Base-by-base conservation (phyloP, 768 basidiomycete genomes). In the Suillus bovinus region DNA sequence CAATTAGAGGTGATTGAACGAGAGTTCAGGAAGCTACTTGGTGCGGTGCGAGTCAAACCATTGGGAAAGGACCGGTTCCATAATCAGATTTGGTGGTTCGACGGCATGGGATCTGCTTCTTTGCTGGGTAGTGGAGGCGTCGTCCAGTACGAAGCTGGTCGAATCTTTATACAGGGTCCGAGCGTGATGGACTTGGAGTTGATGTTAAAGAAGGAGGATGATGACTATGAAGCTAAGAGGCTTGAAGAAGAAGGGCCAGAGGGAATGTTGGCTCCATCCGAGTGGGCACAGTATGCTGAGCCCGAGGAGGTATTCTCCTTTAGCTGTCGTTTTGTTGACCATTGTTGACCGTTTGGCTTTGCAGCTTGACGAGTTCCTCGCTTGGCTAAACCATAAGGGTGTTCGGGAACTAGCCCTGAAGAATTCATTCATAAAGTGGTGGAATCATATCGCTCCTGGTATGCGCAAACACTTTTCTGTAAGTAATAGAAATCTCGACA, bases 61-160 rank as follows among this genome's bases (percentile, higher is more conserved):
- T 70, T 99, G 56, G 97, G 97, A 14, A 84, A 85, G 65, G 97
- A 99, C 72, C 84, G 97, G 59, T 99, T 98, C 76, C 91, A 92
- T 70, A 96, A 97, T 72, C 87, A 92, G 36, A 81, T 97, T 63
- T 99, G 96, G 96, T 99, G 96, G 96, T 93, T 98, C 72, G 96
- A 99, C 75, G 96, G 96, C 11, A 85, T 95, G 82, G 96, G 96
- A 8, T 87, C 89, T 5, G 89, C 88, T 53, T 87, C 89, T 50
- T 76, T 96, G 58, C 80, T 94, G 61, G 89, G 88, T 46, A 87
- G 86, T 65, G 91, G 91, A 17, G 91, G 91, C 4, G 84, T 87
- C 34, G 84, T 89, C 34, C 83, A 89, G 72, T 96, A 93, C 70
- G 94, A 94, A 11, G 88, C 94, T 22, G 97, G 95, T 6, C 80